Percentiles rank a stretch among this genome's conserved stretches.
Conservation (phyloP, 257 asterid species). For the Gentiana straminea region DNA sequence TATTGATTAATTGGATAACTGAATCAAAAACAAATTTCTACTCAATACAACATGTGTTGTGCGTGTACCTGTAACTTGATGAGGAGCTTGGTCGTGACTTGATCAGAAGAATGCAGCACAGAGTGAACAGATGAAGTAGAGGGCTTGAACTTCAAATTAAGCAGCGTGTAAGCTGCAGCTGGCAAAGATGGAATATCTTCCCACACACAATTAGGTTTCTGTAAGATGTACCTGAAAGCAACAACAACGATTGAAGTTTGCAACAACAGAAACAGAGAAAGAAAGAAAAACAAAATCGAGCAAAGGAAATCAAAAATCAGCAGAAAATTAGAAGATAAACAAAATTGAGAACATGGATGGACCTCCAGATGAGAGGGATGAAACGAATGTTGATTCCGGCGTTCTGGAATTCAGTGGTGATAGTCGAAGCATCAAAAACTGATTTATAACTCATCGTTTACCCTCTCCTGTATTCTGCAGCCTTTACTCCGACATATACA, state of each 20-base stretch:
- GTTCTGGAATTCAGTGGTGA: slow-evolving; percentile 55
- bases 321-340: background rate
- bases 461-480: background rate
- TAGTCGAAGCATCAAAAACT: slow-evolving; percentile 55
- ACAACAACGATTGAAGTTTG: background rate
- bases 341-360: slow-evolving; percentile 4
- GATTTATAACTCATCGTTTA: slow-evolving; percentile 49
- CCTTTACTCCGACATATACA: too few relatives aligned
- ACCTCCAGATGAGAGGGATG: slow-evolving; percentile 87
- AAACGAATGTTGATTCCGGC: slow-evolving; percentile 59
- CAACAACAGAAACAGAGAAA: background rate
- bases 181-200: slow-evolving; percentile 83
- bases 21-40: too few relatives aligned
- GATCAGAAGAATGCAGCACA: slow-evolving; percentile 56
- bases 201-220: slow-evolving; percentile 68
- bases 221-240: slow-evolving; percentile 29
- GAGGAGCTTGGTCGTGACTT: slow-evolving; percentile 90
- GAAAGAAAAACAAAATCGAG: background rate
- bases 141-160: slow-evolving; percentile 58
- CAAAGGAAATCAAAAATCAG: background rate
- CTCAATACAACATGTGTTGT: too few relatives aligned
- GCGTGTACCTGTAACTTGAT: slow-evolving; percentile 58
- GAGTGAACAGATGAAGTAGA: slow-evolving; percentile 61
- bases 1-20: too few relatives aligned
- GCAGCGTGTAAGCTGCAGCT: slow-evolving; percentile 59